Evolutionary conservation across 208 protist genomes (phyloP).

Genomic region (Acanthamoeba quina): DNA sequence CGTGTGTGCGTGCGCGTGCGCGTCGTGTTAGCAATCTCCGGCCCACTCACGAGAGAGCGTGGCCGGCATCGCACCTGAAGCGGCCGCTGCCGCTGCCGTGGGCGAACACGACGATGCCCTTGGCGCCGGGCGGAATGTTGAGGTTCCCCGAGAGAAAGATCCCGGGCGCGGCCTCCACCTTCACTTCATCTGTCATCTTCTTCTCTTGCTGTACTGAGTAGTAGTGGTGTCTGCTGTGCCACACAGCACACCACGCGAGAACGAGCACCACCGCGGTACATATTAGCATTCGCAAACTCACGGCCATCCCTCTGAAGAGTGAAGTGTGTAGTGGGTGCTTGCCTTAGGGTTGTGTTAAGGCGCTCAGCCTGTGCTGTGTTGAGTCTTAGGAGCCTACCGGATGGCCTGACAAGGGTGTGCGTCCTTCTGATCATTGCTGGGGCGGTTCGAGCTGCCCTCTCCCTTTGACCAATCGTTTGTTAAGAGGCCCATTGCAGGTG

Average conservation of each 20-base stretch:
- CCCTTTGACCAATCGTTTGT: no score
- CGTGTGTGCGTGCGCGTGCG: not conserved
- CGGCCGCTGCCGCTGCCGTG: conserved; percentile 70
- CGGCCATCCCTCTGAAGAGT: no score
- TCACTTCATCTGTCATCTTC: conserved; percentile 61
- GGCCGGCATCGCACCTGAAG: not conserved
- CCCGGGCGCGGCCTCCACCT: not conserved
- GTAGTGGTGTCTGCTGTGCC: not conserved
- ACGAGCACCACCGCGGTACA: not conserved
- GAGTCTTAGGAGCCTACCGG: no score
- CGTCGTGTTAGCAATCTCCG: not conserved
- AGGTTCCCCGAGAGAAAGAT: conserved; percentile 51
- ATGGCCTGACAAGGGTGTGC: no score
- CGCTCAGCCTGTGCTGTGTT: no score
- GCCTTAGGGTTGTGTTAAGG: no score
- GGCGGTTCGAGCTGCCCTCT: no score
- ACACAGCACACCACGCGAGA: not conserved
- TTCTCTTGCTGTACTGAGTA: not conserved
- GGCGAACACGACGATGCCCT: conserved; percentile 71
- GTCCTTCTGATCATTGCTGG: no score
- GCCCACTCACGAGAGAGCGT: not conserved
- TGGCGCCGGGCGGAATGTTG: conserved; percentile 8
- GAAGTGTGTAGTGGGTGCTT: no score
- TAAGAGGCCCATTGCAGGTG: no score
- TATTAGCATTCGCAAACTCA: no score